A percentile compares a stretch with the other conserved stretches of the same genome.
phyloP scores from a whole-genome alignment of 73 alveolate genomes.

The Diophrys appendiculata region DNA sequence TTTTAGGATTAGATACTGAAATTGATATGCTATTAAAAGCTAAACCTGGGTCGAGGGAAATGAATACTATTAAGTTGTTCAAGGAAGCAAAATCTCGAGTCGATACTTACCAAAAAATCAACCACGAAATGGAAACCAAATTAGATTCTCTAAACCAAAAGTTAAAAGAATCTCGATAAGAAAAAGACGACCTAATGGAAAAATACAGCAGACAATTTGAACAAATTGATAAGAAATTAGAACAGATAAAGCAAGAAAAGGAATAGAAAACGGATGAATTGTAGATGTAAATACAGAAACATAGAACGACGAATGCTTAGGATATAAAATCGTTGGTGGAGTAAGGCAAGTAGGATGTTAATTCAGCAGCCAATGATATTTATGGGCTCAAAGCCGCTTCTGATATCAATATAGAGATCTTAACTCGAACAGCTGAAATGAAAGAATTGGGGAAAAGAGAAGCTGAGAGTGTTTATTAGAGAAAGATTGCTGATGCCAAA shows the following conservation, averaged over 20 bases:
- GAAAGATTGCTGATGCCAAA: background rate
- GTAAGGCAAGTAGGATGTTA: background rate
- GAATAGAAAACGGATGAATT: background rate
- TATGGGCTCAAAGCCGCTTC: background rate
- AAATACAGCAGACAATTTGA: conserved; percentile 16
- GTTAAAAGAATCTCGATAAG: background rate
- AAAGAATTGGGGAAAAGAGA: conserved; percentile 1
- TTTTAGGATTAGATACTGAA: conserved; percentile 7
- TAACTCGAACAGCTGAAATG: conserved; percentile 1
- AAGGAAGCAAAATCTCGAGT: conserved; percentile 5
- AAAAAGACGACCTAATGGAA: background rate
- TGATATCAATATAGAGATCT: background rate
- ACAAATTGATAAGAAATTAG: background rate
- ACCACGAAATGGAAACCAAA: background rate
- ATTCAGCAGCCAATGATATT: background rate
- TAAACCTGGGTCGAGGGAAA: conserved; percentile 3
- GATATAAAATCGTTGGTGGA: background rate
- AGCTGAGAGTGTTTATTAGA: background rate
- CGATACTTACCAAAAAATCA: background rate
- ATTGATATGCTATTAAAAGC: conserved; percentile 4
- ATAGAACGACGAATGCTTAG: background rate
- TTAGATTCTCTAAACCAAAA: background rate
- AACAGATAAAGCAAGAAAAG: background rate
- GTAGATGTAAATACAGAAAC: background rate
- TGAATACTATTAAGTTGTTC: background rate